Base-by-base conservation (phyloP, 2,329 filamentous ascomycete genomes). In the Xylaria sp. region DNA sequence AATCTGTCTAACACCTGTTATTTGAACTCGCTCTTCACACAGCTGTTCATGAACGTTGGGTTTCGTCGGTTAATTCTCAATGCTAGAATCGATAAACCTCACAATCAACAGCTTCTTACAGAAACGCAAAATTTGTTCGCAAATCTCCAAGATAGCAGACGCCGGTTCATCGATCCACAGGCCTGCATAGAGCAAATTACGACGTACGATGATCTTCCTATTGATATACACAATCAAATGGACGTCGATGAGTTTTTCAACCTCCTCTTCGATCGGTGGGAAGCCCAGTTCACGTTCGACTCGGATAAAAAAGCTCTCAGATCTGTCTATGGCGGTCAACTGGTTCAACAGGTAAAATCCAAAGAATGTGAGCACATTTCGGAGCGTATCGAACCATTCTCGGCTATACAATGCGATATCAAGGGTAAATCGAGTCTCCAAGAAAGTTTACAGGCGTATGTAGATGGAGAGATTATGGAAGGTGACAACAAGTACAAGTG, bases 401-500 rank as follows among this genome's bases (percentile, higher is more conserved):
- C 93, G 14, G 94, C 94, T 4, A 93, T 99, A 57, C 94, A 97
- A 70, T 96, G 95, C 74, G 94, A 97, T 70, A 96, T 99, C 72
- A 96, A 97, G 75, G 94, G 94, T 54, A 98, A 97, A 78, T 83
- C 82, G 21, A 90, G 83, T 33, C 84, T 99, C 1, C 83, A 92
- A 71, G 93, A 97, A 68, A 98, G 95, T 72, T 82, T 99, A 14
- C 88, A 93, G 70, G 92, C 94, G n/a, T 98, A 97, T 74, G 93
- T 98, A 12, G 92, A 96, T 73, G 95, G 95, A 3, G 95, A 99
- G 77, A 88, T 95, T 37, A 94, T 99, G 90, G 92, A 97, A 81
- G 95, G 96, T 68, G 93, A 97, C 71, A 98, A 99, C 80, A 97
- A 97, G 78, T 99, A 98, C 81, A 96, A 96, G 68, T 99, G 95